Conservation (phyloP, 768 basidiomycete genomes). For the Panaeolus papilionaceus region DNA sequence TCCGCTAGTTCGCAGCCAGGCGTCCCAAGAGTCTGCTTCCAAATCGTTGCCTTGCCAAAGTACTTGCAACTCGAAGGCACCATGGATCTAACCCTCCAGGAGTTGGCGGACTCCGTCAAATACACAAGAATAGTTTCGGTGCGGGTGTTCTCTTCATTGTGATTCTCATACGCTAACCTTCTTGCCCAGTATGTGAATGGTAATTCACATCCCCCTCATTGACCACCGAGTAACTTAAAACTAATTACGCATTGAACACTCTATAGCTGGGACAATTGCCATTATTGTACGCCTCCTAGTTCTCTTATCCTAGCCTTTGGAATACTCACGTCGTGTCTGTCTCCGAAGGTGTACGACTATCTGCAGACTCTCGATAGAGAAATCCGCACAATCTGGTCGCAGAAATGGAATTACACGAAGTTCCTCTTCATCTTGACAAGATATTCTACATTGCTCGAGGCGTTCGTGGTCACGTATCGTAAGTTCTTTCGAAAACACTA, state of each 20-base stretch:
- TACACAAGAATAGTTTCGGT: constrained; percentile 24
- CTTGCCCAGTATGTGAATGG: constrained; percentile 20
- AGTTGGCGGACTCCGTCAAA: constrained; percentile 17
- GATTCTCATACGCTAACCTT: not conserved
- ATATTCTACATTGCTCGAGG: constrained; percentile 29
- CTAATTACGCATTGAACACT: not conserved
- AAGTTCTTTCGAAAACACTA: not conserved
- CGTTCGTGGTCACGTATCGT: constrained; percentile 29
- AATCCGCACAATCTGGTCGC: constrained; percentile 25
- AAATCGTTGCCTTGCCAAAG: not conserved
- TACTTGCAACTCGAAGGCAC: not conserved
- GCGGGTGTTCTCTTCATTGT: not conserved
- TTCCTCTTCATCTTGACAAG: constrained; percentile 29
- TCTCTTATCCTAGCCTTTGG: not conserved
- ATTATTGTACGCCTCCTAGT: constrained; percentile 17
- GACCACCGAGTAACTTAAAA: no score
- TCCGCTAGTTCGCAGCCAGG: constrained; percentile 5
- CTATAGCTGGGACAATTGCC: constrained; percentile 20
- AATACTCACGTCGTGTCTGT: not conserved
- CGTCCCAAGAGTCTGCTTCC: constrained; percentile 9
- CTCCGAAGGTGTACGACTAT: constrained; percentile 25
- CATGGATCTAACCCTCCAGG: constrained; percentile 16
- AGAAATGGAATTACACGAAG: constrained; percentile 25
- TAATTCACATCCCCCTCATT: not conserved
- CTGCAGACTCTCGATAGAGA: constrained; percentile 29